Conservation (phyloP, 1,284 basidiomycete genomes). For the Boletus coffeatus region DNA sequence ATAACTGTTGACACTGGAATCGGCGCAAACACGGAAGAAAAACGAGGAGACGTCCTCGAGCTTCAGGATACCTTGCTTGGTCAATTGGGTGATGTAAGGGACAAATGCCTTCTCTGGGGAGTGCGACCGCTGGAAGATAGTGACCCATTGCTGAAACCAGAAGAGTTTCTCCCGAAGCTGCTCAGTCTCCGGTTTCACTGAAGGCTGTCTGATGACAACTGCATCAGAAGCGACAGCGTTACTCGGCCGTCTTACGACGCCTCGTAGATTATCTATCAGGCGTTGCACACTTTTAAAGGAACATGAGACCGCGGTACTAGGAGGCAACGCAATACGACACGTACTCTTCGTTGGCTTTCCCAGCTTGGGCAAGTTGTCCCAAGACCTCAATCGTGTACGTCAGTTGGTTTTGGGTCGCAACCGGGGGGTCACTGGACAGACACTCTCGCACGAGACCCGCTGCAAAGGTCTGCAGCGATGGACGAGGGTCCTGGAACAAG, state of each 20-base stretch:
- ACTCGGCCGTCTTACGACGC: slow-evolving; percentile 41
- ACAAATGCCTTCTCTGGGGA: slow-evolving; percentile 94
- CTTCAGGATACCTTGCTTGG: slow-evolving; percentile 94
- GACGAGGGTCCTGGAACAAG: slow-evolving; percentile 74
- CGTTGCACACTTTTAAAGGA: slow-evolving; percentile 41
- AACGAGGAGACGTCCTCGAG: slow-evolving; percentile 96
- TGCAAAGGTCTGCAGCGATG: slow-evolving; percentile 78
- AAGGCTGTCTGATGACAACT: slow-evolving; percentile 39
- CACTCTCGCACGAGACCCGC: slow-evolving; percentile 86
- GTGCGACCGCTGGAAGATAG: slow-evolving; percentile 87
- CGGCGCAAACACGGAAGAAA: slow-evolving; percentile 98
- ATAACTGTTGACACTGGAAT: slow-evolving; percentile 91
- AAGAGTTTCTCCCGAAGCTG: slow-evolving; percentile 66
- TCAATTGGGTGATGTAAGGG: slow-evolving; percentile 94
- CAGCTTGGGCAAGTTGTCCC: slow-evolving; percentile 62
- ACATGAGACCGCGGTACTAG: slow-evolving; percentile 9
- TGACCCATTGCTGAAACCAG: slow-evolving; percentile 92
- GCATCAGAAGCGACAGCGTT: slow-evolving; percentile 35
- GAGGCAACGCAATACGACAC: slow-evolving; percentile 28
- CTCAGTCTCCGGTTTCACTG: slow-evolving; percentile 63
- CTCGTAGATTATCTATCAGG: slow-evolving; percentile 71
- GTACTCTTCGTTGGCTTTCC: slow-evolving; percentile 79
- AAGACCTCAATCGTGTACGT: slow-evolving; percentile 81
- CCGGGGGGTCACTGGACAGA: slow-evolving; percentile 72
- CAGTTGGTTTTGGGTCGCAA: slow-evolving; percentile 78